Conservation (phyloP, 495 filamentous ascomycete genomes). For the Penicillium malachiteum region DNA sequence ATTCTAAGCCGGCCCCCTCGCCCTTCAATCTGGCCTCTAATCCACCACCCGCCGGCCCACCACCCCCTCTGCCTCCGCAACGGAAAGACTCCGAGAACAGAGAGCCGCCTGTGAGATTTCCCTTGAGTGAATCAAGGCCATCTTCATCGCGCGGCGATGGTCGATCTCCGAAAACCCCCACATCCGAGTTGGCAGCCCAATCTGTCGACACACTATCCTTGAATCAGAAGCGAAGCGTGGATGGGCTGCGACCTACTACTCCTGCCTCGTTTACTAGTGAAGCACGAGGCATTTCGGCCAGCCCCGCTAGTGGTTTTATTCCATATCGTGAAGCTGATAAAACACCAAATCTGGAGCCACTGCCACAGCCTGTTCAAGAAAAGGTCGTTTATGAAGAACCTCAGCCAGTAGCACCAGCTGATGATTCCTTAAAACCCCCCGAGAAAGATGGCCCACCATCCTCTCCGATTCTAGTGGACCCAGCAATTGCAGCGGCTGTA, state of each 20-base stretch:
- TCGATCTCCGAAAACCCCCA: conserved; percentile 14
- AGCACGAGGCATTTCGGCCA: conserved; percentile 15
- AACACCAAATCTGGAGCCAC: conserved; percentile 12
- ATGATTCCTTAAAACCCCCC: conserved; percentile 1
- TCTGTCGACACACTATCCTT: conserved; percentile 18
- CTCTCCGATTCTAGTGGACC: conserved; percentile 9
- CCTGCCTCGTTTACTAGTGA: conserved; percentile 29
- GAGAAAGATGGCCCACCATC: conserved; percentile 4
- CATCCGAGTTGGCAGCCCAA: conserved; percentile 13
- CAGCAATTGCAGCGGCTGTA: conserved; percentile 19
- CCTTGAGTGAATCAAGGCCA: conserved; percentile 24
- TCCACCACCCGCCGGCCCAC: conserved; percentile 19
- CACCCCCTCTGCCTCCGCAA: conserved; percentile 10
- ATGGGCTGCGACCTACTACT: conserved; percentile 33
- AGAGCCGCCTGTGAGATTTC: conserved; percentile 20
- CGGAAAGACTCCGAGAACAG: conserved; percentile 26
- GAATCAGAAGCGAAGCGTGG: conserved; percentile 26
- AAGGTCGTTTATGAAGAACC: conserved; percentile 4
- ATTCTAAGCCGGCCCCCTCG: conserved; percentile 25
- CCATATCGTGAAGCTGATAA: conserved; percentile 28
- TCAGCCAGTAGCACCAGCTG: neutral
- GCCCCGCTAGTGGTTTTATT: conserved; percentile 25
- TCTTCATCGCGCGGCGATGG: conserved; percentile 33
- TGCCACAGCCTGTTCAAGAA: conserved; percentile 13
- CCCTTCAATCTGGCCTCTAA: conserved; percentile 27